phyloP scores from a whole-genome alignment of 1,284 basidiomycete species.

The Xerocomus amazonicus region DNA sequence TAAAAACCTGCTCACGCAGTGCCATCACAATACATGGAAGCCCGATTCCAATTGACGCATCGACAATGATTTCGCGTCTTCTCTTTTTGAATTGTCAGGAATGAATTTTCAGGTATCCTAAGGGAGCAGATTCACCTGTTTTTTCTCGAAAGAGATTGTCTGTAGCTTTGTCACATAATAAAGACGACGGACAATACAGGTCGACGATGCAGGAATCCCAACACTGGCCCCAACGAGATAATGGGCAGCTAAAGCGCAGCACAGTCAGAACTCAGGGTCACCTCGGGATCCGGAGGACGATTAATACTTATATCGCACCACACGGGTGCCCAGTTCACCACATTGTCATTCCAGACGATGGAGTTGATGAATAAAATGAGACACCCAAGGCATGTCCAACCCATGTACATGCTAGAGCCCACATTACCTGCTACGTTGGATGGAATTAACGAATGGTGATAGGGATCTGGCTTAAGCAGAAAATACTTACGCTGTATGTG shows the following conservation, averaged over 20 bases:
- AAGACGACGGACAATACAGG: constrained; percentile 45
- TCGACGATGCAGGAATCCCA: constrained; percentile 40
- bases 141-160: background rate
- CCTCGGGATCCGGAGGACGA: background rate
- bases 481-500: constrained; percentile 41
- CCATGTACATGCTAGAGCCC: constrained; percentile 63
- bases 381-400: constrained; percentile 56
- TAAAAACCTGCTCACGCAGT: constrained; percentile 31
- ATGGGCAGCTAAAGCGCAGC: constrained; percentile 3
- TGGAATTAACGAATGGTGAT: background rate
- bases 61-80: constrained; percentile 10
- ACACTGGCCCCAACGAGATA: constrained; percentile 30
- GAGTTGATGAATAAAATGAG: constrained; percentile 60
- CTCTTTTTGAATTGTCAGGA: constrained; percentile 5
- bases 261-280: background rate
- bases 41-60: constrained; percentile 16
- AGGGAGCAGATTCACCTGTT: constrained; percentile 5
- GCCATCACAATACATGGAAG: constrained; percentile 37
- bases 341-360: constrained; percentile 62
- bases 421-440: constrained; percentile 40
- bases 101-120: background rate
- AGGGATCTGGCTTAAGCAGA: background rate
- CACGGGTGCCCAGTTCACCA: constrained; percentile 51
- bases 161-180: constrained; percentile 9
- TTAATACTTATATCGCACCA: constrained; percentile 74